Base-by-base conservation (phyloP, 2,329 filamentous ascomycete genomes). In the Torrubiella hemipterigena region DNA sequence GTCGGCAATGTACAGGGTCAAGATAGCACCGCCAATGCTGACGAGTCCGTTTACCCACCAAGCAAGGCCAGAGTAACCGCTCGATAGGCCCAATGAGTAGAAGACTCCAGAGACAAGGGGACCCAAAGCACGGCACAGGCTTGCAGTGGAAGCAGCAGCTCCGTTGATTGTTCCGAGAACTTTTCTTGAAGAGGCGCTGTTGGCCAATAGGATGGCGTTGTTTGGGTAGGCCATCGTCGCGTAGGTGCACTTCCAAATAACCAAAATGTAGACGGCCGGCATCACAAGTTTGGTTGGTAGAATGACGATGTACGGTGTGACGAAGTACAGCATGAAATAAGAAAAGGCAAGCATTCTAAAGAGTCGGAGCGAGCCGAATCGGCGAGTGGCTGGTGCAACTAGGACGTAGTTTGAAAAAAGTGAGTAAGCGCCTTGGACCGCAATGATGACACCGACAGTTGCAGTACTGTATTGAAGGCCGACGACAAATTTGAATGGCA, bases 111-210 rank as follows among this genome's bases (percentile, higher is more conserved):
- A 93, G 4, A 95, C 61, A 0, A 84, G 87, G 3, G 91, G 91
- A 1, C 89, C 89, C 38, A 95, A 79, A 0, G 86, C 86, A 33
- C 91, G 74, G 52, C 80, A 87, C 27, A 95, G 61, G 50, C 86
- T 94, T 4, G 91, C 91, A 3, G 84, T 86, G 3, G 87, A 94
- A 18, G 86, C 86, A 1, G 87, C 87, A 10, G 87, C 79, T 13
- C 91, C 91, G 46, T 96, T 96, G 54, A 98, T 81, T 1, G 82
- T 87, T 3, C 91, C 91, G 2, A 96, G 73, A 2, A 93, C 81
- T 30, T 83, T 71, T 34, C 81, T 80, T 7, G 80, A 87, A 0
- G 86, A 84, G 0, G 87, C 82, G 12, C 85, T 80, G 54, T 96
- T 93, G 37, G 85, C 82, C 18, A 94, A 70, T 35, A 98, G 73